Percentiles rank a stretch among this genome's conserved stretches.
Conservation (phyloP, 495 filamentous ascomycete genomes). For the Talaromyces stipitatus region DNA sequence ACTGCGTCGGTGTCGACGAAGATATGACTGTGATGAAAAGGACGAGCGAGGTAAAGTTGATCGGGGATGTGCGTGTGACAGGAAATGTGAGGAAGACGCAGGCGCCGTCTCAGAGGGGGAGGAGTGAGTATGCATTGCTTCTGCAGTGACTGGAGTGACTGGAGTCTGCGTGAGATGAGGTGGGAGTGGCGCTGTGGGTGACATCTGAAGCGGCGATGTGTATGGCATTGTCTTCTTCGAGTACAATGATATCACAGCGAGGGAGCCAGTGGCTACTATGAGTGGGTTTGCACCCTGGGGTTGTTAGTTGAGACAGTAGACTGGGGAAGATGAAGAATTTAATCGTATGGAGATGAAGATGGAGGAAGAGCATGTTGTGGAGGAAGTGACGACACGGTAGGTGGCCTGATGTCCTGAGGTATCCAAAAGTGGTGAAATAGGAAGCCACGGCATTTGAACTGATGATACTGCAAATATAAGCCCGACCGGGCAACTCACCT, state of each 20-base stretch:
- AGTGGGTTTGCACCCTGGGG: neutral
- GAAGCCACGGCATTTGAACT: neutral
- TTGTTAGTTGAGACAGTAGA: neutral
- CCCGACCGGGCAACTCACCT: neutral
- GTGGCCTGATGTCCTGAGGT: neutral
- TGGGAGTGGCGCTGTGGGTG: neutral
- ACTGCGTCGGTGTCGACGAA: slow-evolving; percentile 59
- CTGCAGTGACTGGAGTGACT: neutral
- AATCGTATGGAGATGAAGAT: neutral
- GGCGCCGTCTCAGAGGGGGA: neutral
- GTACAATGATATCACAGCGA: neutral
- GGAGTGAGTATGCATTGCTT: neutral
- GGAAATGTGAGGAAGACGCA: slow-evolving; percentile 7
- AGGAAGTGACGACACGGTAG: neutral
- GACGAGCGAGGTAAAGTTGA: slow-evolving; percentile 62
- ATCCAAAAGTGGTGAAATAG: neutral
- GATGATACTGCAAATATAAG: neutral
- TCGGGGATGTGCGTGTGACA: slow-evolving; percentile 24
- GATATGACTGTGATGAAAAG: slow-evolving; percentile 63
- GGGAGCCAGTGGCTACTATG: neutral
- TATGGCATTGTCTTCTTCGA: neutral
- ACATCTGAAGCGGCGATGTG: slow-evolving; percentile 1
- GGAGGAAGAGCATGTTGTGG: too few relatives aligned
- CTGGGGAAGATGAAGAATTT: neutral
- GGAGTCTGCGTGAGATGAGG: neutral